Percentiles rank a stretch among this genome's conserved stretches.
Evolutionary conservation across 495 filamentous ascomycete genomes (phyloP).

Genomic region (Cairneyella variabilis): DNA sequence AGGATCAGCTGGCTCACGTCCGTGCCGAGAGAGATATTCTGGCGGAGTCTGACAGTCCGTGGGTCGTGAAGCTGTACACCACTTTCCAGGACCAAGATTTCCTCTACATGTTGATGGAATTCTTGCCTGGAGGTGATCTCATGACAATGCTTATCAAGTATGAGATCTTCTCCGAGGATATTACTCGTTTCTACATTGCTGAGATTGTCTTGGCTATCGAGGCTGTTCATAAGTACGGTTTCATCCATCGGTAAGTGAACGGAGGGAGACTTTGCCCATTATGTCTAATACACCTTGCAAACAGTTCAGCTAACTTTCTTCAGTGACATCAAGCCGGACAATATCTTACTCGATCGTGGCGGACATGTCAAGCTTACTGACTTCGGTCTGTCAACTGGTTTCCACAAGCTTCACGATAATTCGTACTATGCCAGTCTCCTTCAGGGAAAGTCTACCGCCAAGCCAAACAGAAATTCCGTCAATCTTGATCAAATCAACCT

Average conservation of each 20-base stretch:
- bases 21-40: conserved; percentile 96
- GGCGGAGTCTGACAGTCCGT: conserved; percentile 96
- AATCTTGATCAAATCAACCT: conserved; percentile 97
- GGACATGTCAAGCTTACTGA: conserved; percentile 98
- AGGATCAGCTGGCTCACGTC: conserved; percentile 98
- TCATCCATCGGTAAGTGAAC: conserved; percentile 90
- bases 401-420: conserved; percentile 96
- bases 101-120: conserved; percentile 99
- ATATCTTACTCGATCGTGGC: conserved; percentile 91
- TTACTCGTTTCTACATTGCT: conserved; percentile 98
- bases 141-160: conserved; percentile 99
- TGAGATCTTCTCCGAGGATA: conserved; percentile 98
- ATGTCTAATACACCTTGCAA: not conserved
- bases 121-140: conserved; percentile 93
- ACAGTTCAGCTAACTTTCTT: conserved; percentile 1
- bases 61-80: conserved; percentile 96
- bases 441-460: conserved; percentile 67
- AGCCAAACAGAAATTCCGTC: conserved; percentile 81
- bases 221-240: conserved; percentile 94
- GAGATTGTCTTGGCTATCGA: conserved; percentile 97
- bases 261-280: not conserved
- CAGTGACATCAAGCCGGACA: conserved; percentile 99
- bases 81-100: conserved; percentile 96
- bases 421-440: conserved; percentile 98
- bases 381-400: conserved; percentile 96